Conservation (phyloP, 2,329 filamentous ascomycete species). For the Biscogniauxia marginata region DNA sequence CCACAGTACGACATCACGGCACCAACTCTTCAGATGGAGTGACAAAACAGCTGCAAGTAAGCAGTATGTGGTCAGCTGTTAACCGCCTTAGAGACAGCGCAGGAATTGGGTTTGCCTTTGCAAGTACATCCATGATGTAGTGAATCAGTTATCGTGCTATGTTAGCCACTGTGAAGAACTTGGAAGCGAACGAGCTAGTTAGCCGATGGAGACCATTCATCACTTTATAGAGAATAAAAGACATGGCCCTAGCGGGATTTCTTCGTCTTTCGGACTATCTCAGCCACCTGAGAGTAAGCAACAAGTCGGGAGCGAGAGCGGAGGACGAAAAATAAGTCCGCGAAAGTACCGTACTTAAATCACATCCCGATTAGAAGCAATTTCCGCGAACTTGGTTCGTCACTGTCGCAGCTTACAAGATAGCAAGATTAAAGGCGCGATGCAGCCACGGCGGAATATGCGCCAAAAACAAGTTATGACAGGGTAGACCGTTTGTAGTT, state of each 20-base stretch:
- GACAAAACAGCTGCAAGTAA: not conserved
- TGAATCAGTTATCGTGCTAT: too few relatives aligned
- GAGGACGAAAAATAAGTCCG: slow-evolving; percentile 3
- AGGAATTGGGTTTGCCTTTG: too few relatives aligned
- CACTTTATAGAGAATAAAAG: not conserved
- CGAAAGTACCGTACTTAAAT: not conserved
- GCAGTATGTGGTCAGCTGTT: not conserved
- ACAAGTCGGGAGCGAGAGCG: slow-evolving; percentile 8
- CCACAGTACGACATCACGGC: not conserved
- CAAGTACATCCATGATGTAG: too few relatives aligned
- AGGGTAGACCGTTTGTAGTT: not conserved
- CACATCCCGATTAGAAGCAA: slow-evolving; percentile 15
- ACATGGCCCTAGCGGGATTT: not conserved
- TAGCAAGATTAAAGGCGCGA: slow-evolving; percentile 17
- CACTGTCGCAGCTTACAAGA: slow-evolving; percentile 21
- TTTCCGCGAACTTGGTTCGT: slow-evolving; percentile 12
- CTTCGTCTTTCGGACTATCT: slow-evolving; percentile 7
- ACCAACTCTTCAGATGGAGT: not conserved
- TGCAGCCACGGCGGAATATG: not conserved
- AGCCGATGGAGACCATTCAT: too few relatives aligned
- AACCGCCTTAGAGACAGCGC: too few relatives aligned
- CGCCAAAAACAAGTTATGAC: not conserved
- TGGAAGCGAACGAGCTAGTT: too few relatives aligned
- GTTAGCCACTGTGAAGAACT: too few relatives aligned
- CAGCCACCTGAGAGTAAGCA: not conserved